These are phyloP conservation scores for Colletotrichum sp. DNA, from an alignment of 2,329 filamentous ascomycete genomes.

Conservation along the genomic window DNA sequence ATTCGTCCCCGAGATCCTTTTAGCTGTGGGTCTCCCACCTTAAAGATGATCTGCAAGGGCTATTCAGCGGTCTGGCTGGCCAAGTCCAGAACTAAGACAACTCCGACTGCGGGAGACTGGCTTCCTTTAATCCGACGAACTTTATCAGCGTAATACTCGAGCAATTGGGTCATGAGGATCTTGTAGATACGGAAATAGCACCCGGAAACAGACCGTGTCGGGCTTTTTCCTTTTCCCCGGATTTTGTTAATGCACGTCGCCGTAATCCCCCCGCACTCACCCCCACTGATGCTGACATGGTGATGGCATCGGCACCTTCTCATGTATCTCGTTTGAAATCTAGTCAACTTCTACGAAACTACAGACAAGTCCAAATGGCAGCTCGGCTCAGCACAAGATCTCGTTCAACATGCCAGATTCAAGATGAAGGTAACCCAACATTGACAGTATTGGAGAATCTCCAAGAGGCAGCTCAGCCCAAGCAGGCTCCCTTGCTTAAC, in stretches of 20 bases:
- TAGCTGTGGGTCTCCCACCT: not conserved
- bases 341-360: not conserved
- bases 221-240: conserved; percentile 8
- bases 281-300: not conserved
- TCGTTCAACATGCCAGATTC: not conserved
- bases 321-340: not conserved
- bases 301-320: no score
- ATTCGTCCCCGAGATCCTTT: not conserved
- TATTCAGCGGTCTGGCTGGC: not conserved
- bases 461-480: not conserved
- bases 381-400: not conserved
- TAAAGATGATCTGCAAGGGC: not conserved
- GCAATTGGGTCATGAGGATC: not conserved
- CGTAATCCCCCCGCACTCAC: conserved; percentile 2
- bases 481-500: not conserved
- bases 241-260: not conserved
- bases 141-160: not conserved
- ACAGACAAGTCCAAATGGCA: not conserved
- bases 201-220: not conserved
- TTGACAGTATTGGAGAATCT: not conserved
- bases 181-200: not conserved
- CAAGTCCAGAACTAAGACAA: not conserved
- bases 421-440: not conserved
- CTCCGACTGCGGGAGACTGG: rapidly evolving
- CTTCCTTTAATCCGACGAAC: not conserved